Evolutionary conservation across 1,139 yeast genomes (phyloP), one percentile per base, ranked within the genome.

Genomic region (Saccharomyces pastorianus): DNA sequence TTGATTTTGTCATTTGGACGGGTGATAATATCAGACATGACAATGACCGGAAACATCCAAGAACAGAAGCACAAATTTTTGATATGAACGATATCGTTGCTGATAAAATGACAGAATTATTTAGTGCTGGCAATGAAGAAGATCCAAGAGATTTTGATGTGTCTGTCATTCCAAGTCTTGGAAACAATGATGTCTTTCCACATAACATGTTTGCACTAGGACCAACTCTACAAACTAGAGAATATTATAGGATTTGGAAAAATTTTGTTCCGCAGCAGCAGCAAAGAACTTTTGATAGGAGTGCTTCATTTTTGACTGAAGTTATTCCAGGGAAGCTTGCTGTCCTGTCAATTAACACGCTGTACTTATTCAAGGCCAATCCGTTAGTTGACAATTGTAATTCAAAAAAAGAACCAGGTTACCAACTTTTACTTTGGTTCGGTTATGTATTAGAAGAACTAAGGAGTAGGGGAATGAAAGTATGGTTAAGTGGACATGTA

Each of bases 11-110:
- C 31, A 79, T 88, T 17, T 88, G 96, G 96, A 88, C 96, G 0
- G 96, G 96, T 34, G 96, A 88, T 70, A 88, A 88, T 63, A 82
- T 87, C 48, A 77, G 96, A 54, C 96, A 88, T 67, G 96, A 88
- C 68, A 85, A 85, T 64, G 96, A 88, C 70, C 75, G 95, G 65
- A 67, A 70, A 44, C 71, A 71, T 64, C 96, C 96, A 2, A 79
- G 96, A 71, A 81, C 88, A 1, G 93, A 86, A 63, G 65, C 68
- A 56, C 80, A 82, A 56, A 88, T 88, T 51, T 80, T 86, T 58
- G 84, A 84, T 17, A 77, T 84, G 81, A 88, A 88, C 65, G 76
- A 79, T 59, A 63, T 75, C 41, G 80, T 87, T n/a, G 78, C 88
- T 13, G 73, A 75, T 31, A 63, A 75, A 56, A 76, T 88, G 73